Evolutionary conservation across 208 protist genomes (phyloP), one percentile per base, ranked within the genome.

Genomic region (Sergeia podlipaevii): DNA sequence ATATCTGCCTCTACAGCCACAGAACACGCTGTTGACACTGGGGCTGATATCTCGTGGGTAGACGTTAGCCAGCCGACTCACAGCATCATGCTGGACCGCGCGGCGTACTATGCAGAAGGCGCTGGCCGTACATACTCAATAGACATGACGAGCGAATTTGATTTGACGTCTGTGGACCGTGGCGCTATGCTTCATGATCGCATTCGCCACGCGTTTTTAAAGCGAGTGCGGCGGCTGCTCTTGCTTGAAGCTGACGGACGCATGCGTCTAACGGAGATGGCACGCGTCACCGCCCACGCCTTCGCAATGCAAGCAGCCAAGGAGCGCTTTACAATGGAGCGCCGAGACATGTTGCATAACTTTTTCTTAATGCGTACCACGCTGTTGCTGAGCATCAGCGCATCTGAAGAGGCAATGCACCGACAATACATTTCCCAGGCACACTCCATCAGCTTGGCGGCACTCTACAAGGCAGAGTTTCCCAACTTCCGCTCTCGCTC

Each of bases 21-120:
- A 18, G 57, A 71, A 0, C 24, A 48, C 3, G 28, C n/a, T 17
- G 45, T 15, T 13, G 27, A 34, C 21, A 52, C 28, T 20, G 33
- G 36, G 26, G 55, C 59, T 5, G 74, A 42, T 0, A 56, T 39
- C 0, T 48, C 54, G 11, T 64, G 59, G 27, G 78, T 85, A 8
- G 78, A 87, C 30, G 71, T 89, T 29, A 89, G 85, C 51, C 60
- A 81, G 52, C 72, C 80, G 3, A 89, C 80, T 26, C 74, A 75
- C 33, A 77, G 64, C 46, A 23, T 68, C 0, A 43, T 36, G 15
- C 30, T 58, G 20, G 59, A 67, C 6, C 60, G 27, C 13, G n/a
- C 21, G 6, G 23, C 50, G 50, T 18, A 57, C 50, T 47, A 47
- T n/a, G n/a, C n/a, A n/a, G n/a, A n/a, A 17, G 23, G 17, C 26